Evolutionary conservation across 2,329 filamentous ascomycete species (phyloP), one percentile per base, ranked within the genome.

Genomic region (Blastomyces emzantsi): DNA sequence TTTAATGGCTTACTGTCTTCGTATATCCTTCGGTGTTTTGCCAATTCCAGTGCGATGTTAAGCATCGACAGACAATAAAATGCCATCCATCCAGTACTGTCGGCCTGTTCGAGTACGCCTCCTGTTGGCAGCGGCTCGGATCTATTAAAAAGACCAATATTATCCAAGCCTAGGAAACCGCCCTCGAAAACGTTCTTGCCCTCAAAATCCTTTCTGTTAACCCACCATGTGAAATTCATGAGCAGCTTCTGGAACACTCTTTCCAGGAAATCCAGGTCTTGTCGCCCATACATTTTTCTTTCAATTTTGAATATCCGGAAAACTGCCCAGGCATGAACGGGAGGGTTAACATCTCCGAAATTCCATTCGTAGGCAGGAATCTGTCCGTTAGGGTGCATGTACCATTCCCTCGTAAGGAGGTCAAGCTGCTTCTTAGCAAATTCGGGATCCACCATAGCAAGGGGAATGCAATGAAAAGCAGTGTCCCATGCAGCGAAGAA

Each of bases 221-320:
- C 93, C 93, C 93, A 97, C 94, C 94, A 97, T 3, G 94, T 97
- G 75, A 97, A 97, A 79, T 97, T 97, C 67, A 97, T 82, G 30
- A 97, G 81, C 65, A 97, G 78, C 76, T 97, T 97, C 73, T 97
- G 94, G 80, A 97, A 97, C 4, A 97, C 92, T 25, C 93, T 86
- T 80, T 97, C 93, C 11, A 97, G 83, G 77, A 97, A 97, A 76
- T 97, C 94, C 41, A 97, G 81, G 73, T 97, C 93, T 73, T 97
- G 91, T 43, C 90, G 87, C 51, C 93, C 94, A 71, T 97, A 97
- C 81, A 97, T 86, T 79, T 97, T 97, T 69, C 94, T 88, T 80
- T 97, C 93, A 67, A 97, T 97, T 79, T 97, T 97, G 86, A 97
- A 97, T 0, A 90, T 90, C 64, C 94, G 85, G 81, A 97, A 97